These are phyloP conservation scores for Podospora fimiseda DNA, from an alignment of 495 filamentous ascomycete species.

Conservation along the genomic window DNA sequence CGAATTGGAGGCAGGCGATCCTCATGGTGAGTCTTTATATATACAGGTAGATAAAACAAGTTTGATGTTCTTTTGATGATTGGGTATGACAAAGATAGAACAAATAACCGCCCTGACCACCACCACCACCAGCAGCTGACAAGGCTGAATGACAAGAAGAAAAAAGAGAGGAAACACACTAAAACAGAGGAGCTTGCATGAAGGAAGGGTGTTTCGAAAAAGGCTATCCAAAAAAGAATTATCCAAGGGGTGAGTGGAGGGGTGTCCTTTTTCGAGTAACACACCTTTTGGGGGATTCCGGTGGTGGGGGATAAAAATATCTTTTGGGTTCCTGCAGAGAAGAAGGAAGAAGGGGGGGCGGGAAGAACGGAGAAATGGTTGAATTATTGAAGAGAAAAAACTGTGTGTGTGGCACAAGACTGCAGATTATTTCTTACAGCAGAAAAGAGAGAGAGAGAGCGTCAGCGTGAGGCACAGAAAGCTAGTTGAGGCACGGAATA, in stretches of 20 bases:
- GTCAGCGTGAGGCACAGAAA: not conserved
- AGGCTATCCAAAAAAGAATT: too few species aligned
- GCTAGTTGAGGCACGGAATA: not conserved
- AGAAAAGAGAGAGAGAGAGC: too few species aligned
- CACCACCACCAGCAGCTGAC: too few species aligned
- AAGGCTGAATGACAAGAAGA: not conserved
- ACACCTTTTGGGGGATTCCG: not conserved
- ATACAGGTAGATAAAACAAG: not conserved
- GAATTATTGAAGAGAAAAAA: not conserved
- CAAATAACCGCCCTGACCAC: not conserved
- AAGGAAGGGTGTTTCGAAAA: too few species aligned
- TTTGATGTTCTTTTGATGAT: not conserved
- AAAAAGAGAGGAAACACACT: too few species aligned
- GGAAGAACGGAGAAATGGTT: not conserved
- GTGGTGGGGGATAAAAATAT: not conserved
- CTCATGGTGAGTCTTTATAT: conserved; percentile 49
- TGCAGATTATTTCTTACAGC: not conserved
- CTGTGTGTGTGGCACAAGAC: not conserved
- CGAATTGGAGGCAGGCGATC: conserved; percentile 77
- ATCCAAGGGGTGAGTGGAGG: not conserved
- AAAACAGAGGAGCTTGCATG: not conserved
- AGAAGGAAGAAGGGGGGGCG: not conserved
- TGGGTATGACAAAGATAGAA: not conserved
- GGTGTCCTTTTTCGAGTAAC: not conserved
- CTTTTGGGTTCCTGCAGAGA: not conserved